Base-by-base conservation (phyloP, 306 rosid species). In the Ochetophila trinervis region DNA sequence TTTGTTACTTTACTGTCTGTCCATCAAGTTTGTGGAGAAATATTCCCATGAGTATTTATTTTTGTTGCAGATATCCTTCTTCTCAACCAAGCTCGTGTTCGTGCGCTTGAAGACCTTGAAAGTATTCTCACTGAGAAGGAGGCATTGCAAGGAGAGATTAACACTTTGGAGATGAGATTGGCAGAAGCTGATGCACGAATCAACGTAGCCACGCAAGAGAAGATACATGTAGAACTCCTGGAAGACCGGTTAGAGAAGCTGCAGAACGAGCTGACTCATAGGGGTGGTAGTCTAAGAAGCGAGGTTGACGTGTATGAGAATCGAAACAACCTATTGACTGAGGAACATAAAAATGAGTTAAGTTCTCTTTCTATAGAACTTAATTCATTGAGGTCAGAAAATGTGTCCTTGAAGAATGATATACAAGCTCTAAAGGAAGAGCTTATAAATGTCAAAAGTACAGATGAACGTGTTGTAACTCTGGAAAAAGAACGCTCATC, bases 171-270 rank as follows among this genome's bases (percentile, higher is more conserved):
- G 65, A 75, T 57, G 84, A 90, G 69, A 73, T 73, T 93, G 78
- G 91, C 91, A 15, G 96, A 93, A 69, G 86, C 96, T 47, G 91
- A 93, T 69, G 86, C 85, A 0, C 74, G 49, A 60, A 88, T 86
- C 62, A 64, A 78, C 76, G 90, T 77, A 60, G 88, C 90, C 34
- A 67, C 88, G 27, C 83, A 90, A 73, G 90, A 90, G 67, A 93
- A 86, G 79, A 59, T 79, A 58, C 83, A 73, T 17, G 87, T 80
- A 71, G 91, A 90, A 70, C 83, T 72, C 65, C 59, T 93, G 67
- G 97, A 84, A 81, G 78, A 74, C 44, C 84, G 81, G 71, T 71
- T 87, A 53, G 87, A 80, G 74, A 72, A 83, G 82, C 66, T 83
- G 78, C 85, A 61, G 68, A 66, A 61, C 58, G 85, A 83, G 68